phyloP scores from a whole-genome alignment of 768 basidiomycete species.

The Saitozyma sp. region DNA sequence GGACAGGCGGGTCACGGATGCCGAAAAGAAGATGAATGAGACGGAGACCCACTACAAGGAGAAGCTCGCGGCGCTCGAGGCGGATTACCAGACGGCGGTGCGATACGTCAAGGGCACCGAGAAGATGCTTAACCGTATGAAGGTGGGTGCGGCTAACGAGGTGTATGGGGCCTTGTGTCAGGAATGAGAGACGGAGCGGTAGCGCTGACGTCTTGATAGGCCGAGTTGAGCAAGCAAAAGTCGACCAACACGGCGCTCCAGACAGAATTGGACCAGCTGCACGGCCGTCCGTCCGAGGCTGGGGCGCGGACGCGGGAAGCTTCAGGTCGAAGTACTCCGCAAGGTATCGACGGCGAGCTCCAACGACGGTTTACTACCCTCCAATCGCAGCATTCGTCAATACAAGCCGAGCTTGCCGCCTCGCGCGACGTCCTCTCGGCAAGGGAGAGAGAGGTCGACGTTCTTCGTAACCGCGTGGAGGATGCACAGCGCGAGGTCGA shows the following conservation, averaged over 20 bases:
- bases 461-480: constrained; percentile 39
- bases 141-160: constrained; percentile 54
- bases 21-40: constrained; percentile 76
- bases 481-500: constrained; percentile 45
- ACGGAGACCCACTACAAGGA: constrained; percentile 74
- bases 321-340: constrained; percentile 47
- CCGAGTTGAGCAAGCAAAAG: constrained; percentile 87
- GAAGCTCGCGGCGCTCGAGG: constrained; percentile 83
- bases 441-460: constrained; percentile 49
- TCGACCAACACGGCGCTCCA: constrained; percentile 74
- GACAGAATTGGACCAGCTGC: constrained; percentile 72
- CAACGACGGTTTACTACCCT: constrained; percentile 36
- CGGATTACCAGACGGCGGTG: constrained; percentile 93
- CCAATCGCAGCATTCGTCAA: constrained; percentile 33
- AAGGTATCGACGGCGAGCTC: constrained; percentile 25
- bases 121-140: constrained; percentile 95
- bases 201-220: constrained; percentile 21
- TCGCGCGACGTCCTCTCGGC: constrained; percentile 46
- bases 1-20: constrained; percentile 61
- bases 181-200: neutral
- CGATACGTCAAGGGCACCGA: constrained; percentile 98
- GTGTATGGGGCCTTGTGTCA: neutral
- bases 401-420: constrained; percentile 48
- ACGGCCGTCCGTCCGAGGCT: constrained; percentile 64
- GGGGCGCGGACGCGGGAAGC: constrained; percentile 55